Conservation (phyloP, 2,329 filamentous ascomycete genomes). For the Seiridium unicorne region DNA sequence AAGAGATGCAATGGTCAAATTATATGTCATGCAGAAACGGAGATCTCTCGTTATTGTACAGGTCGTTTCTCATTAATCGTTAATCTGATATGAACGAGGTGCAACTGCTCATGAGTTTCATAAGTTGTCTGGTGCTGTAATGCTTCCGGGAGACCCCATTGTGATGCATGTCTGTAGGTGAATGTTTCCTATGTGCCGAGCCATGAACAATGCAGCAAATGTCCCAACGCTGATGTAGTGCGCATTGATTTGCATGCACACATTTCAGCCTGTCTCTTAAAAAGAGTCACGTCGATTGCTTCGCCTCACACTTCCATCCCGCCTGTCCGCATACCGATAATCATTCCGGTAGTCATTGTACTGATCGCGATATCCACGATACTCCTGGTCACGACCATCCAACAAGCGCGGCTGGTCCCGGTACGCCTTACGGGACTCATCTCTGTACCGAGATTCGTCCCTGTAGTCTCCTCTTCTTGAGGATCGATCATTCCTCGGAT, state of each 20-base stretch:
- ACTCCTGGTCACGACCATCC: constrained; percentile 7
- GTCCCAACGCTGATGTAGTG: neutral
- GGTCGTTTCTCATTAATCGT: too few species aligned
- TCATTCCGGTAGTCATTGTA: constrained; percentile 14
- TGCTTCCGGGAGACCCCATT: neutral
- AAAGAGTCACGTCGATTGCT: constrained; percentile 25
- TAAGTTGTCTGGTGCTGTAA: neutral
- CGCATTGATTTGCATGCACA: too few species aligned
- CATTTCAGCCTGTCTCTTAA: constrained; percentile 1
- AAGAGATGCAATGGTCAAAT: neutral
- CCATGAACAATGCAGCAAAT: neutral
- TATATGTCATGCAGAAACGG: neutral
- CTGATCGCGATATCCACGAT: constrained; percentile 13
- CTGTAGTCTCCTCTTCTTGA: neutral
- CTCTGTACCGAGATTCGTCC: neutral
- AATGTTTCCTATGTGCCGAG: neutral
- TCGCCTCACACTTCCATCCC: constrained; percentile 10
- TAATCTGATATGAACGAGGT: too few species aligned
- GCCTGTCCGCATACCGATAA: constrained; percentile 13
- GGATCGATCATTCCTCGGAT: neutral
- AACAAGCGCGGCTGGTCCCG: constrained; percentile 1
- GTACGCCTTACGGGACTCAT: neutral
- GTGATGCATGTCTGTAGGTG: neutral
- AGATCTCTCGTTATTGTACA: too few species aligned
- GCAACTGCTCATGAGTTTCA: too few species aligned